Percentiles rank a stretch among this genome's conserved stretches.
phyloP scores from a whole-genome alignment of 176 grass and related monocot species.

The Elaeis guineensis region DNA sequence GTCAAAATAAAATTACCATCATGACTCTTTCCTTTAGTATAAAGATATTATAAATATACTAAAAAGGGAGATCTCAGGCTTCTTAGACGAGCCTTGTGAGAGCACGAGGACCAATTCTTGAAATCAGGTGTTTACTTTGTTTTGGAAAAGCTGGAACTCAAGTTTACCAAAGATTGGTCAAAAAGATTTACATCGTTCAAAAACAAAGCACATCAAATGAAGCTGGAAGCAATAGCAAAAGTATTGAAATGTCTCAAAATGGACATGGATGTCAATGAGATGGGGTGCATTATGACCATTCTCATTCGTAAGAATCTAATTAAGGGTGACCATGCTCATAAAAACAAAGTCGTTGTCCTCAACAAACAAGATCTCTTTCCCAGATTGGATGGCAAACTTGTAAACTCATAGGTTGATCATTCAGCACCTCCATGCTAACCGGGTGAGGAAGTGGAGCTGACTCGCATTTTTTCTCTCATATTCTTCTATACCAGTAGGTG shows the following conservation, averaged over 20 bases:
- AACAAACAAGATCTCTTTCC: slow-evolving; percentile 94
- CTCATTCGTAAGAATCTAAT: slow-evolving; percentile 93
- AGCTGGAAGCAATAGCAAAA: slow-evolving; percentile 66
- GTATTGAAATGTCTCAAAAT: slow-evolving; percentile 89
- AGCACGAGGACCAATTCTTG: slow-evolving; percentile 80
- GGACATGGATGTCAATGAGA: slow-evolving; percentile 87
- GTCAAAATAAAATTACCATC: too few relatives aligned
- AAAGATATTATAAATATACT: slow-evolving; percentile 64
- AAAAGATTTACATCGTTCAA: slow-evolving; percentile 85
- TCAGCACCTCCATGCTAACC: too few relatives aligned
- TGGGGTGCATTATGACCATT: slow-evolving; percentile 78
- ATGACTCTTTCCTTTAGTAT: too few relatives aligned
- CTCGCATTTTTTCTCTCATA: too few relatives aligned
- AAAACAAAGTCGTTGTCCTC: slow-evolving; percentile 91
- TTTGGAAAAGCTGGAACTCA: slow-evolving; percentile 90
- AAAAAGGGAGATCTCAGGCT: slow-evolving; percentile 87
- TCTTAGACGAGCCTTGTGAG: slow-evolving; percentile 64
- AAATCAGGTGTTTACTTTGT: slow-evolving; percentile 94
- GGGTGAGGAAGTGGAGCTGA: too few relatives aligned
- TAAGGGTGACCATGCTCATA: slow-evolving; percentile 90
- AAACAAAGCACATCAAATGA: slow-evolving; percentile 88
- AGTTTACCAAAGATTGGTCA: slow-evolving; percentile 83
- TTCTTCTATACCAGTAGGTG: too few relatives aligned
- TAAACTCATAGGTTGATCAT: slow-evolving; percentile 19
- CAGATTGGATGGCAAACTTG: slow-evolving; percentile 75